These are phyloP conservation scores for Penicillium canescens DNA, from an alignment of 495 filamentous ascomycete species.

Conservation along the genomic window DNA sequence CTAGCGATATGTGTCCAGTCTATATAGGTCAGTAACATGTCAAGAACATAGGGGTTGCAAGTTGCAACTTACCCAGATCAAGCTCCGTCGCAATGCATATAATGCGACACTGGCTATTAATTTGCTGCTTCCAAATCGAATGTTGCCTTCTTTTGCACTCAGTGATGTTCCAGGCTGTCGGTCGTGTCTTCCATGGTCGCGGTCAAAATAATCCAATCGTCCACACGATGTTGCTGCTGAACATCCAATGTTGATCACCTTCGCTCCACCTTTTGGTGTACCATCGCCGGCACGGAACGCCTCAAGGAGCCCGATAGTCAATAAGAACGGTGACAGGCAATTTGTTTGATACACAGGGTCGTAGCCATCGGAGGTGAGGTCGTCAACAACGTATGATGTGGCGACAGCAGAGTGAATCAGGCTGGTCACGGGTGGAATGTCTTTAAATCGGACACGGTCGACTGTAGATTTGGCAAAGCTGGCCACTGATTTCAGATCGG, in stretches of 20 bases:
- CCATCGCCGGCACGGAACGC: constrained; percentile 42
- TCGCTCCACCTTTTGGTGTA: constrained; percentile 32
- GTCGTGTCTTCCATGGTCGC: constrained; percentile 14
- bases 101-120: constrained; percentile 39
- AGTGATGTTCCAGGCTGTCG: constrained; percentile 25
- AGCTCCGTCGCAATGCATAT: constrained; percentile 43
- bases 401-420: constrained; percentile 42
- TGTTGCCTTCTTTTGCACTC: constrained; percentile 33
- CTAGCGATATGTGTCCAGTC: constrained; percentile 39
- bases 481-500: constrained; percentile 35
- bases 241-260: constrained; percentile 44
- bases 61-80: constrained; percentile 34
- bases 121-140: constrained; percentile 44
- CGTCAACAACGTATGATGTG: constrained; percentile 36
- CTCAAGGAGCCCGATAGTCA: constrained; percentile 42
- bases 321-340: constrained; percentile 40
- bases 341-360: constrained; percentile 46
- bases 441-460: constrained; percentile 34
- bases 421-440: constrained; percentile 38
- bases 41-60: not conserved
- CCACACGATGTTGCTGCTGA: constrained; percentile 36
- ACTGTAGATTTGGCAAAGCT: constrained; percentile 35
- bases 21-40: constrained; percentile 9
- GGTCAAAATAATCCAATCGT: constrained; percentile 38
- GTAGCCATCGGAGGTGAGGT: constrained; percentile 37